These are phyloP conservation scores for Kingdonia uniflora DNA, from an alignment of 164 flowering plant species.

Conservation along the genomic window DNA sequence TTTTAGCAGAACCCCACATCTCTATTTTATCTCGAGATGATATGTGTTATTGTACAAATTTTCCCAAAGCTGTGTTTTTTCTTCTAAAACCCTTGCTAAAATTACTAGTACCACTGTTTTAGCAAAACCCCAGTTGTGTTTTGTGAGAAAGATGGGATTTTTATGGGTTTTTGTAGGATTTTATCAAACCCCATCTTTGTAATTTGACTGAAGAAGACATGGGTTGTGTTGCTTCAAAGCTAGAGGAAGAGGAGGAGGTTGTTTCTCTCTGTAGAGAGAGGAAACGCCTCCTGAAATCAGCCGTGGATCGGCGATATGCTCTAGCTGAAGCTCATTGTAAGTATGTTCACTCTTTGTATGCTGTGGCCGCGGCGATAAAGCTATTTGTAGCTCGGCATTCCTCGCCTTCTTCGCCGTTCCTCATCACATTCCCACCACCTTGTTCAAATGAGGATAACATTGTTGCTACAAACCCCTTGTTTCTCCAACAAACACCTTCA, in stretches of 20 bases:
- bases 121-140: background rate
- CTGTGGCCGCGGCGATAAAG: slow-evolving; percentile 37
- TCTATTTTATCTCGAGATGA: slow-evolving; percentile 1
- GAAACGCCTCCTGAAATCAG: slow-evolving; percentile 32
- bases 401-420: slow-evolving; percentile 28
- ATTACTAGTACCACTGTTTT: background rate
- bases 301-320: slow-evolving; percentile 29
- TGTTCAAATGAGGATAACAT: slow-evolving; percentile 29
- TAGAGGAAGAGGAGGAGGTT: slow-evolving; percentile 28
- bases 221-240: slow-evolving; percentile 36
- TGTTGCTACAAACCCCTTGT: slow-evolving; percentile 47
- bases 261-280: slow-evolving; percentile 34
- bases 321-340: slow-evolving; percentile 42
- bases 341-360: slow-evolving; percentile 32
- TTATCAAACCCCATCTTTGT: too few relatives aligned
- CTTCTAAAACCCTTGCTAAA: background rate
- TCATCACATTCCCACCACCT: slow-evolving; percentile 25
- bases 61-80: slow-evolving; percentile 1
- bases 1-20: background rate
- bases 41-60: background rate
- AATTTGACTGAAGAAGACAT: slow-evolving; percentile 8
- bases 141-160: too few relatives aligned
- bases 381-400: slow-evolving; percentile 40
- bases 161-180: too few relatives aligned
- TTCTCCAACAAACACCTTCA: slow-evolving; percentile 42